Conservation (phyloP, 495 filamentous ascomycete species). For the Penicillium silybi region DNA sequence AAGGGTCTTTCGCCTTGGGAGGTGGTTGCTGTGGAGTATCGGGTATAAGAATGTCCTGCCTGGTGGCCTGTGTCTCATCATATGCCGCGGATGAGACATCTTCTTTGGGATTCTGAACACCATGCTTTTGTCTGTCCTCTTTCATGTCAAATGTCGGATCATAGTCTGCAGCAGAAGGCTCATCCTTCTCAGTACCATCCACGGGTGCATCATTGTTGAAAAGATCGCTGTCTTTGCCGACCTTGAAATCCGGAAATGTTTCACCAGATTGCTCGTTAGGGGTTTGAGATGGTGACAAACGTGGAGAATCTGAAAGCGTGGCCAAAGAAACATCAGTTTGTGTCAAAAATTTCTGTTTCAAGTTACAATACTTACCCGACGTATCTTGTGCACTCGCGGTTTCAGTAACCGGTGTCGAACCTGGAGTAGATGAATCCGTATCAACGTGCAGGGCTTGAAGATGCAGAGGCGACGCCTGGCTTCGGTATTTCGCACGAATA, state of each 20-base stretch:
- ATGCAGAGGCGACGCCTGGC: conserved; percentile 66
- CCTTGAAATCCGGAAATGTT: conserved; percentile 51
- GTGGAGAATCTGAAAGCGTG: conserved; percentile 6
- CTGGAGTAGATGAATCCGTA: conserved; percentile 52
- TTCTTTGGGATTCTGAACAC: conserved; percentile 49
- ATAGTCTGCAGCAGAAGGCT: conserved; percentile 91
- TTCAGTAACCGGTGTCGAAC: conserved; percentile 50
- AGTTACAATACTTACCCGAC: conserved; percentile 24
- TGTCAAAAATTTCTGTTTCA: not conserved
- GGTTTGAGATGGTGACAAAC: conserved; percentile 17
- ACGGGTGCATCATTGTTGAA: conserved; percentile 54
- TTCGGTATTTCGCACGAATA: conserved; percentile 77
- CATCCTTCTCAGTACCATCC: conserved; percentile 59
- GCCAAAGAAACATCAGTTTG: conserved; percentile 1
- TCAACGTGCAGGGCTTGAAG: conserved; percentile 71
- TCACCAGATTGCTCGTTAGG: conserved; percentile 46
- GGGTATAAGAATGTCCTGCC: conserved; percentile 55
- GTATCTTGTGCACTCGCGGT: conserved; percentile 22
- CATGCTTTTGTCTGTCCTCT: conserved; percentile 75
- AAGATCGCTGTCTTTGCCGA: conserved; percentile 61
- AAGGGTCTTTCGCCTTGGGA: conserved; percentile 53
- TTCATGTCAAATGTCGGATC: conserved; percentile 91
- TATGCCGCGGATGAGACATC: conserved; percentile 57
- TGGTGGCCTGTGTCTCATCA: conserved; percentile 55
- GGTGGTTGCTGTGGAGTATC: conserved; percentile 35